A percentile compares a stretch with the other conserved stretches of the same genome.
phyloP scores from a whole-genome alignment of 2,329 filamentous ascomycete species.

The Paraphoma chrysanthemicola region DNA sequence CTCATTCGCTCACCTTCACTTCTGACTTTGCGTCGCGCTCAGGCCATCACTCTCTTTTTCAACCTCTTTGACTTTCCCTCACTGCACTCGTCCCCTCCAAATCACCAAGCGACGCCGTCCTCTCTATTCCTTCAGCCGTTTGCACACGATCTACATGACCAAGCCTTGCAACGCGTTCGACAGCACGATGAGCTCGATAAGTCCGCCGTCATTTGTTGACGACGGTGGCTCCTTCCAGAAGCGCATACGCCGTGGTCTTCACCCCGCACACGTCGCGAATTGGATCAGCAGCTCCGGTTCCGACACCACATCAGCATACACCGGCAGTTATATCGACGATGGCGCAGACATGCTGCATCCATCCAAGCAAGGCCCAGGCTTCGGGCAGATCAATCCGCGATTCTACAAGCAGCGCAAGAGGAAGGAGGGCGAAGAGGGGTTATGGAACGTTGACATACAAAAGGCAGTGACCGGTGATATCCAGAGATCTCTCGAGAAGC shows the following conservation, averaged over 20 bases:
- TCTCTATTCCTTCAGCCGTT: background rate
- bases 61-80: conserved; percentile 8
- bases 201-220: conserved; percentile 30
- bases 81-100: background rate
- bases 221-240: conserved; percentile 25
- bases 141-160: background rate
- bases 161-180: background rate
- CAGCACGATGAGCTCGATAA: conserved; percentile 20
- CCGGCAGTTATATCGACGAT: conserved; percentile 39
- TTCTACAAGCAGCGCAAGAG: conserved; percentile 25
- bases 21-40: conserved; percentile 4
- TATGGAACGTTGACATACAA: conserved; percentile 29
- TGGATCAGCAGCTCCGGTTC: conserved; percentile 18
- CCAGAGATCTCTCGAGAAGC: conserved; percentile 14
- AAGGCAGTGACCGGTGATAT: conserved; percentile 34
- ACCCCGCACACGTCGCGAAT: conserved; percentile 8
- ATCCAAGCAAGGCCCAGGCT: conserved; percentile 6
- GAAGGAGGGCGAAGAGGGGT: background rate
- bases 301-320: conserved; percentile 19
- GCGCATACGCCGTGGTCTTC: conserved; percentile 17
- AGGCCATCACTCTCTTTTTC: conserved; percentile 3
- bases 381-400: conserved; percentile 16
- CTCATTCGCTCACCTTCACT: background rate
- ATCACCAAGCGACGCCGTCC: background rate
- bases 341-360: conserved; percentile 25